Evolutionary conservation across 75 land plant genomes (phyloP), one percentile per base, ranked within the genome.

Genomic region (Sequoia sempervirens): DNA sequence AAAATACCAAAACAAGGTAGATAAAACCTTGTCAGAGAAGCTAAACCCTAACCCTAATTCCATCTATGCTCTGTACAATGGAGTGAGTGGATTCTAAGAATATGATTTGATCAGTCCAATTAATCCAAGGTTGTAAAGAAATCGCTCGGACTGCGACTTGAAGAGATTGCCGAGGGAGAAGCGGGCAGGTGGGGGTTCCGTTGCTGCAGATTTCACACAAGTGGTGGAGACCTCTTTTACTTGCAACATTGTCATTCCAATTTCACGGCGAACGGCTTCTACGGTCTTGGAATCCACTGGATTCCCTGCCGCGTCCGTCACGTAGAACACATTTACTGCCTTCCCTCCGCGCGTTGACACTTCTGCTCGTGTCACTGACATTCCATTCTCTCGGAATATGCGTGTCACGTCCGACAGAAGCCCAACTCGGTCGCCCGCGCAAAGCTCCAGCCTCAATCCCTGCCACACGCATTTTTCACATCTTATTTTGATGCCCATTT

Each of bases 331-430:
- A 53, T 95, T 91, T 43, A 81, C 82, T 4, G 94, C 96, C 79
- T 66, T 88, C 4, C 88, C 90, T 5, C 75, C 87, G 30, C 80
- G 82, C 30, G 99, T 96, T 0, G 93, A 86, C 58, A 95, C 90
- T 82, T 95, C 97, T 8, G 99, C 99, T 79, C 91, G 84, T 61
- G 97, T 92, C 47, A 96, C 92, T 28, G 92, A 91, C 43, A 96
- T 88, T 47, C 98, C 99, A 79, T 96, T 90, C 82, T 96, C 99
- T 18, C 99, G 91, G 83, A 96, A 93, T 20, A 93, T 90, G 32
- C 96, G 82, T 1, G 90, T 97, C 76, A 96, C 96, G 53, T 92
- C 93, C 0, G 98, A 91, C 84, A 97, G 84, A 54, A 97, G 89
- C 26, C 96, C 94, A 7, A 75, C 85, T 37, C 94, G 84, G 81